Percentiles rank a stretch among this genome's conserved stretches.
Conservation (phyloP, 2,329 filamentous ascomycete genomes). For the Trichocomaceae sp. region DNA sequence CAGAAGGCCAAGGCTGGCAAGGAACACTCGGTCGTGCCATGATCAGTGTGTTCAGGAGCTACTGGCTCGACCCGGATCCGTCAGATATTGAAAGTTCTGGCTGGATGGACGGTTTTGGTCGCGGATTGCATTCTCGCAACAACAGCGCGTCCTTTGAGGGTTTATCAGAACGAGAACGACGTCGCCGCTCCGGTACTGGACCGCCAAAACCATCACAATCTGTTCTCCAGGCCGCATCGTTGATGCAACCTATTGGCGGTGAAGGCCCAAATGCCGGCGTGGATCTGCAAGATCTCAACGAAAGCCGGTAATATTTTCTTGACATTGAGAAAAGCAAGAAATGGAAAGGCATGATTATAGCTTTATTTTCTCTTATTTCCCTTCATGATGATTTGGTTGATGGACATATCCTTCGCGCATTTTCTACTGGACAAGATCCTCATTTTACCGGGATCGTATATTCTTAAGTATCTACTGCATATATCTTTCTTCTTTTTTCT, state of each 20-base stretch:
- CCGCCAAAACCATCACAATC: conserved; percentile 39
- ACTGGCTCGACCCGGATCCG: conserved; percentile 64
- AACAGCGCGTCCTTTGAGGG: conserved; percentile 39
- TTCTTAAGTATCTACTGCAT: neutral
- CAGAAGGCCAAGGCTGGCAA: conserved; percentile 72
- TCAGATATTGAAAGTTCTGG: conserved; percentile 51
- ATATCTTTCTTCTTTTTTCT: neutral
- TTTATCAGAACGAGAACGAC: conserved; percentile 50
- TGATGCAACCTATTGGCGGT: conserved; percentile 30
- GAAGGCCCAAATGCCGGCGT: conserved; percentile 21
- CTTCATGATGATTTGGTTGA: neutral
- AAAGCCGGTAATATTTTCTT: conserved; percentile 22
- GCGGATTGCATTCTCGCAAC: conserved; percentile 47
- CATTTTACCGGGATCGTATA: neutral
- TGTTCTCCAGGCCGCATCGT: conserved; percentile 27
- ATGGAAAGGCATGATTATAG: neutral
- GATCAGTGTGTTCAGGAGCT: conserved; percentile 65
- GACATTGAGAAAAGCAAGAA: neutral
- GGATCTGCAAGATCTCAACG: conserved; percentile 34
- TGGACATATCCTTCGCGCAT: neutral
- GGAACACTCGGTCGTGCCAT: conserved; percentile 73
- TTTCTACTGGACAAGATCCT: neutral
- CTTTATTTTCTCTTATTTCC: neutral
- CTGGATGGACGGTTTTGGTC: conserved; percentile 60
- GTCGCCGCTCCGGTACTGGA: conserved; percentile 57